Base-by-base conservation (phyloP, 257 asterid genomes). In the Voacanga thouarsii region DNA sequence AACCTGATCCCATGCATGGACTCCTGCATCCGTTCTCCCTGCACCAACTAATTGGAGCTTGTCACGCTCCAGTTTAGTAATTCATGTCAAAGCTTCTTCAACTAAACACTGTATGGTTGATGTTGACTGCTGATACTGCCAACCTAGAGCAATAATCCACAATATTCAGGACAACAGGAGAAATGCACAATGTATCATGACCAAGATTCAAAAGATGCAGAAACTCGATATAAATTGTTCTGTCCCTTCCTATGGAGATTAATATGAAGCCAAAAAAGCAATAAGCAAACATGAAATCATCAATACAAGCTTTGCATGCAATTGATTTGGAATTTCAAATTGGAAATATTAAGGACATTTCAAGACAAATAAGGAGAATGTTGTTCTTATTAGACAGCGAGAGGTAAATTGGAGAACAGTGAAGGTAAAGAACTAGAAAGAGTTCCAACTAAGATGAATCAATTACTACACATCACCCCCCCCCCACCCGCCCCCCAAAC, bases 1-100 rank as follows among this genome's bases (percentile, higher is more conserved):
- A 81, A 94, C 97, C 97, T 92, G 98, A 75, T 98, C 95, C 91
- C 87, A 88, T 74, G 98, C 97, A 86, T 92, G 99, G 65, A 92
- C 99, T 78, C 99, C 99, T 23, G 97, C 94, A 89, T 94, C 97
- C 19, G 99, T 94, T 87, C 97, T 88, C 49, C 97, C 86, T 26
- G 98, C 95, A 72, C 97, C 97, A 75, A 90, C 96, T 71, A 91
- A 80, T 47, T 80, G 76, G 50, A 94, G 95, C 66, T 89, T 92
- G 59, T 84, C 78, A n/a, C 96, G 92, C 19, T 87, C 88, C 81
- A 91, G 79, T 86, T 91, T 91, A 11, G 94, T 89, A 67, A 78
- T 80, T 49, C 70, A 81, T 65, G 90, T 83, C 81, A 92, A 86
- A 64, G 97, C 96, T 77, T 89, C 86, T 91, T 89, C 97, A 56